Base-by-base conservation (phyloP, 225 moss, liverwort and hornwort genomes). In the Bryum argenteum region DNA sequence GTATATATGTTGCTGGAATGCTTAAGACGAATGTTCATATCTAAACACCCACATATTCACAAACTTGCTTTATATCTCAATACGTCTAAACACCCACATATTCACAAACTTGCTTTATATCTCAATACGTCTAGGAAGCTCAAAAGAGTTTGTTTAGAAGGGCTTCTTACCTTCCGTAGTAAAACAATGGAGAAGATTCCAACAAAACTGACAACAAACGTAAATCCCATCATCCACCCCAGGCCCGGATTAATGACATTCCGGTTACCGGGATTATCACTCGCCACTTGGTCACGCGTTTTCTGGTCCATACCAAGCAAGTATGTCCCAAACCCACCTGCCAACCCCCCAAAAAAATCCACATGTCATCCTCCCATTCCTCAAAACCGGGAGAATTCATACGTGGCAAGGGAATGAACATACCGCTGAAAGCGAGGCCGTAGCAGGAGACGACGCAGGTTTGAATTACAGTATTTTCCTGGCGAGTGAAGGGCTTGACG, bases 391-490 rank as follows among this genome's bases (percentile, higher is more conserved):
- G 14, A 44, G 12, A 44, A 44, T 5, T 4, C 5, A 6, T 33
- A 33, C 33, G 33, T 33, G 33, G 33, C 33, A 12, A 61, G 54
- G 51, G 18, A 58, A 11, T 37, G 72, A 58, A 68, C 62, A 11
- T 79, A 97, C 97, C 97, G 69, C 92, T 94, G 81, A 91, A 98
- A 52, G 94, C 88, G 24, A 98, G 70, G 33, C 92, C 97, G 11
- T 88, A 98, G 79, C 94, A 94, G 22, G 97, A 70, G 11, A 98
- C 92, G 4, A 94, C 94, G 43, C 90, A 92, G 11, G 97, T 98
- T 42, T 98, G 97, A 41, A 98, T 92, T 72, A 98, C 97, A 3
- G 97, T 94, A 50, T 98, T 98, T 71, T 98, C 97, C 81, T 98
- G 97, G 38, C 97, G 89, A 7, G 97, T 98, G 56, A 98, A 98